These are phyloP conservation scores for Corynascus novoguineensis DNA, from an alignment of 495 filamentous ascomycete species.

Conservation along the genomic window DNA sequence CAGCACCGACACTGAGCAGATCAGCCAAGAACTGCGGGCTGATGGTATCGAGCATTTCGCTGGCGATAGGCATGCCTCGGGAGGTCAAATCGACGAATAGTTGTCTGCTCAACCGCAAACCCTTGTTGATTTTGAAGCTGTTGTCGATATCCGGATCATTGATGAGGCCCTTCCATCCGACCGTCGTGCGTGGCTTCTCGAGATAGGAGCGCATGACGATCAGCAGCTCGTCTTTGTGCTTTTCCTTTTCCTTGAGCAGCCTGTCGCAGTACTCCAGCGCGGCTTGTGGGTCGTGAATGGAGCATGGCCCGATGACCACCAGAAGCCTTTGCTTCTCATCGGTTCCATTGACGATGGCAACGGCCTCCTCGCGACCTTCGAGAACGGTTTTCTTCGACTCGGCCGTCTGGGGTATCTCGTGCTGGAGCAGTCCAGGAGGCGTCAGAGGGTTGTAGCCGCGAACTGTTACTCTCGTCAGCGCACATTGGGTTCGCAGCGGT, in stretches of 20 bases:
- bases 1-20: conserved; percentile 81
- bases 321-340: conserved; percentile 74
- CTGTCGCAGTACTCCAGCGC: conserved; percentile 91
- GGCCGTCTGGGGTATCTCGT: conserved; percentile 79
- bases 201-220: conserved; percentile 98
- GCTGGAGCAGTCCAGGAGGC: conserved; percentile 88
- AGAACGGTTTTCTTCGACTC: conserved; percentile 76
- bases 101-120: conserved; percentile 77
- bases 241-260: conserved; percentile 75
- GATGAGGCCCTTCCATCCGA: conserved; percentile 98
- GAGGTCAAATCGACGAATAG: conserved; percentile 91
- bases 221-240: conserved; percentile 81
- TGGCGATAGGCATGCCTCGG: conserved; percentile 96
- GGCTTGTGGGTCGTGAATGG: conserved; percentile 89
- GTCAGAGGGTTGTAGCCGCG: conserved; percentile 90
- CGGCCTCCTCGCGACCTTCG: conserved; percentile 72
- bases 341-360: conserved; percentile 69
- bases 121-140: conserved; percentile 98
- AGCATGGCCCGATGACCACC: conserved; percentile 93
- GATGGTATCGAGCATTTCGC: conserved; percentile 98
- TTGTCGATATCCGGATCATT: conserved; percentile 99
- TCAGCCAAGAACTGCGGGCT: conserved; percentile 98
- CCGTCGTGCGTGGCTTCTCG: conserved; percentile 97
- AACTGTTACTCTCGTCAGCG: conserved; percentile 47
- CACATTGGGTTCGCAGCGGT: neutral